Percentiles rank a stretch among this genome's conserved stretches.
Conservation (phyloP, 139 green algal species). For the Limnomonas spitsbergensis region DNA sequence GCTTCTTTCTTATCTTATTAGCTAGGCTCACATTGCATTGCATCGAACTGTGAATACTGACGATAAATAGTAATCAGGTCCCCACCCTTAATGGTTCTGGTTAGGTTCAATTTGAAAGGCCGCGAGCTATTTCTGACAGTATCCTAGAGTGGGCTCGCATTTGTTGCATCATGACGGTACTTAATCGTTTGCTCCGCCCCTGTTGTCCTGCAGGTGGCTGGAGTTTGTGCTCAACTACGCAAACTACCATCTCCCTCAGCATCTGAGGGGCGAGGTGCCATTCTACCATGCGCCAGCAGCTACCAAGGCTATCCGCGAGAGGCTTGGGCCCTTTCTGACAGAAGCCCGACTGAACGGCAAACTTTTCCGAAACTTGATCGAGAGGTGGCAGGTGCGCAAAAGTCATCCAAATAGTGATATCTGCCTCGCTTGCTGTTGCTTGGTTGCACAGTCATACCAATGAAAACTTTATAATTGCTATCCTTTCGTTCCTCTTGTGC, state of each 20-base stretch:
- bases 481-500: not conserved
- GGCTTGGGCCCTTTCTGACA: slow-evolving; percentile 43
- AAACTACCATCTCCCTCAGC: slow-evolving; percentile 50
- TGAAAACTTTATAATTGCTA: not conserved
- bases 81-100: too few species aligned
- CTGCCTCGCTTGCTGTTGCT: not conserved
- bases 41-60: too few species aligned
- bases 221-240: slow-evolving; percentile 51
- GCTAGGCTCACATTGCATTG: too few species aligned
- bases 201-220: slow-evolving; percentile 32
- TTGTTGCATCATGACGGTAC: too few species aligned
- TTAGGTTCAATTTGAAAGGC: too few species aligned
- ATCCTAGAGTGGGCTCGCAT: too few species aligned
- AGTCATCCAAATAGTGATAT: not conserved
- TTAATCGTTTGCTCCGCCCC: too few species aligned
- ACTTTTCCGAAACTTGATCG: slow-evolving; percentile 48
- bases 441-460: not conserved
- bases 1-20: too few species aligned
- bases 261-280: slow-evolving; percentile 19
- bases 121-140: too few species aligned
- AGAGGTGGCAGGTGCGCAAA: slow-evolving; percentile 40
- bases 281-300: slow-evolving; percentile 23
- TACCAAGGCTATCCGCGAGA: slow-evolving; percentile 24
- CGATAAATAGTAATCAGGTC: too few species aligned
- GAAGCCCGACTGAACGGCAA: slow-evolving; percentile 21